Evolutionary conservation across 805 yeast genomes (phyloP), one percentile per base, ranked within the genome.

Genomic region (Starmera dryadoides): DNA sequence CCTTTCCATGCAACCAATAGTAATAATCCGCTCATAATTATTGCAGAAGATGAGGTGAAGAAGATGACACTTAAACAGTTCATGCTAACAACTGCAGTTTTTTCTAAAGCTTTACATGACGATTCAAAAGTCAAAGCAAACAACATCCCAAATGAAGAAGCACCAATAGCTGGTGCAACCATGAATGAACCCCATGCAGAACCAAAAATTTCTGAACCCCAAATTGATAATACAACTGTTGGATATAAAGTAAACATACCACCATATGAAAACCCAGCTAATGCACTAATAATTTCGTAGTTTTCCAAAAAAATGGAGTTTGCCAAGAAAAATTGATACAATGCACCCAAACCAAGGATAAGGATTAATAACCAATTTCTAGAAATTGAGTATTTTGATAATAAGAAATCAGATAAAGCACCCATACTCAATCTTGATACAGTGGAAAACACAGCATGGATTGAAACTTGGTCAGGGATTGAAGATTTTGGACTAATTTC

Each of bases 101-200:
- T 41, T 19, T 34, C 35, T 12, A 21, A 36, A 16, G 28, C 30
- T 7, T 42, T 33, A 40, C 69, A 63, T 6, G 39, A 45, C 1
- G 56, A 26, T 47, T 86, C 93, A 48, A 73, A 79, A 16, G 76
- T 59, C 19, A 60, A 50, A 1, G 95, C 96, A 56, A 81, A 88
- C 11, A 79, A 46, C 37, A 84, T 51, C 6, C 95, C 89, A 50
- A 73, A 84, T 3, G 75, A 44, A 4, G 83, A 66, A 2, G 91
- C 69, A 2, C 96, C 95, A 3, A 86, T 46, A 0, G 96, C 96
- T 3, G 96, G 95, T 0, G 94, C 93, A 28, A 85, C 70, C 73
- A 87, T 81, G 56, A 87, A 85, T 20, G 83, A 66, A 3, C 97
- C 97, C 86, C 96, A 91, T 2, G 91, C 84, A 2, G 95, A 84